Base-by-base conservation (phyloP, 345 rosid genomes). In the Syzygium grande region DNA sequence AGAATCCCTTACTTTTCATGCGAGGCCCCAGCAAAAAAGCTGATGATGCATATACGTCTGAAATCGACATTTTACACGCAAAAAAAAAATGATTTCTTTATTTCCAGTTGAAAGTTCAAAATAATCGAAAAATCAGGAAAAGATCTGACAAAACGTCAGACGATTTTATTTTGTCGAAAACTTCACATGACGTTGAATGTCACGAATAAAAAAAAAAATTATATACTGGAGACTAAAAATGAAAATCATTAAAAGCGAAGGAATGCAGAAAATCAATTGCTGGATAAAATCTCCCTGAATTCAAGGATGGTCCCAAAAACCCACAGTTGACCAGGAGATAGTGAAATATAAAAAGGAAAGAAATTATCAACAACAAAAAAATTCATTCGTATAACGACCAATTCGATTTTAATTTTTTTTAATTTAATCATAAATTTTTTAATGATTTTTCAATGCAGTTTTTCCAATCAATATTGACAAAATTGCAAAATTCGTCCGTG, bases 361-460 rank as follows among this genome's bases (percentile, higher is more conserved):
- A 59, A 59, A 27, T 27, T 25, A 1, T 6, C 65, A 43, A 43
- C 27, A 59, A 59, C 38, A 59, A 59, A 59, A 0, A 27, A 11
- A 25, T n/a, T n/a, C n/a, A n/a, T 58, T 58, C 27, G 27, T 0
- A 59, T 25, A 15, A 51, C 3, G 12, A 11, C 11, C 52, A 10
- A 11, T 51, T 51, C 11, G 12, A 9, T 51, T 11, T 3, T 51
- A 56, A 56, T 0, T 0, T 1, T 56, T 25, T 25, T 0, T 1
- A 59, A 27, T 59, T 25, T 59, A 5, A 0, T 27, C 0, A 11
- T 59, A 59, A 59, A 27, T 59, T 4, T 4, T 0, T 27, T 5
- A 5, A 59, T 11, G 15, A 27, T 25, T 59, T 59, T 59, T 2
- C 30, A 27, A 11, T 25, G 7, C 27, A 59, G 3, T 59, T 2